Evolutionary conservation across 2,329 filamentous ascomycete species (phyloP), one percentile per base, ranked within the genome.

Genomic region (Trichoderma koningii): DNA sequence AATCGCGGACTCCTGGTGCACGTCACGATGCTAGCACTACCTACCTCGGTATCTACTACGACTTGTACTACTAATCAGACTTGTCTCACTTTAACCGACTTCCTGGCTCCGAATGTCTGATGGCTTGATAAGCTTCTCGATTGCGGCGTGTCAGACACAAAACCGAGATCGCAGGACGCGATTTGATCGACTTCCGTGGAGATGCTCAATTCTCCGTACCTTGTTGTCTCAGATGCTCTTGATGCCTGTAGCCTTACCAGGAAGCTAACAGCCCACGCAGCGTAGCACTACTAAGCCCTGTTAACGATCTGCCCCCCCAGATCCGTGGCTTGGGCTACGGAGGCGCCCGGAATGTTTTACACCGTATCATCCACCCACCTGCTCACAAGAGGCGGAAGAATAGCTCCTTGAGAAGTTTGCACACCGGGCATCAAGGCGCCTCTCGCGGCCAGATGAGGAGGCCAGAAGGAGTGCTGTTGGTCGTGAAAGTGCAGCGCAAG

Each of bases 71-170:
- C n/a, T n/a, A n/a, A n/a, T n/a, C n/a, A 23, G 28, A 7, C 7
- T 12, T 61, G 57, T 61, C 30, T 61, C 48, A 61, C 57, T 48
- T 61, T 44, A 61, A 61, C 57, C 57, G n/a, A 61, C 30, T 52
- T 61, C 48, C 48, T 21, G 57, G 57, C n/a, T 51, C 47, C 3
- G 21, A 23, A 23, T 23, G 2, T 2, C 21, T 14, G 38, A 9
- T 15, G 50, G 38, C 19, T 10, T 5, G 1, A 26, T 19, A 19
- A 21, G 1, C 7, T 2, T 2, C 19, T 30, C 55, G 42, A 57
- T 34, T 17, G 2, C 44, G 15, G 19, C 4, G 5, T 41, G 30
- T 42, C 15, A n/a, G 23, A 41, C 23, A 17, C 26, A 21, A 51
- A 28, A 3, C 15, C 38, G 41, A 9, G 15, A 41, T 60, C 56